Conservation (phyloP, 192 early-diverging fungal genomes). For the Haplosporangium gracile region DNA sequence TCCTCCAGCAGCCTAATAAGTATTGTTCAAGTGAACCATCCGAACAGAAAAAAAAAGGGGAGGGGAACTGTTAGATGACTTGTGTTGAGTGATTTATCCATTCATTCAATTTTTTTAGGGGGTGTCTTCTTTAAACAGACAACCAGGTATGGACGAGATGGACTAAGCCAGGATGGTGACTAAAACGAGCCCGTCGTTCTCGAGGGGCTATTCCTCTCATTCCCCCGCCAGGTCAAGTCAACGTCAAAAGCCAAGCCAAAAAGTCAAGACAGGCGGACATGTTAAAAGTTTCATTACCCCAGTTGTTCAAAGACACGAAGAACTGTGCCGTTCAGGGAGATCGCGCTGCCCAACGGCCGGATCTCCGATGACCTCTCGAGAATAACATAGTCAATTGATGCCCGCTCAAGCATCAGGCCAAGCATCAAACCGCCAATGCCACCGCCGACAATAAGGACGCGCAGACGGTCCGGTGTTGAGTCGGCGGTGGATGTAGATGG, state of each 20-base stretch:
- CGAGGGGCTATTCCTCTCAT: background rate
- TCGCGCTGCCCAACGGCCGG: conserved; percentile 53
- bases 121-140: background rate
- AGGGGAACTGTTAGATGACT: background rate
- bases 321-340: conserved; percentile 43
- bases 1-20: conserved; percentile 37
- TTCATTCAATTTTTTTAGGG: background rate
- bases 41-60: background rate
- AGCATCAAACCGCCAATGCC: conserved; percentile 58
- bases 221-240: background rate
- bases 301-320: conserved; percentile 56
- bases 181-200: background rate
- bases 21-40: background rate
- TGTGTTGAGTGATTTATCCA: background rate
- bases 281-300: conserved; percentile 26
- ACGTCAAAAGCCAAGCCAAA: background rate
- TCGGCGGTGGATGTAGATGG: background rate
- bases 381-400: conserved; percentile 52
- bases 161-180: background rate
- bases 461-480: conserved; percentile 8
- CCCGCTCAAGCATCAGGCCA: conserved; percentile 42
- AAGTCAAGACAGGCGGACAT: background rate
- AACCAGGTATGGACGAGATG: background rate
- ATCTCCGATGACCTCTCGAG: conserved; percentile 34
- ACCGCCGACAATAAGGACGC: conserved; percentile 54